Percentiles rank a stretch among this genome's conserved stretches.
phyloP scores from a whole-genome alignment of 257 asterid genomes.

The Solanum microdontum region DNA sequence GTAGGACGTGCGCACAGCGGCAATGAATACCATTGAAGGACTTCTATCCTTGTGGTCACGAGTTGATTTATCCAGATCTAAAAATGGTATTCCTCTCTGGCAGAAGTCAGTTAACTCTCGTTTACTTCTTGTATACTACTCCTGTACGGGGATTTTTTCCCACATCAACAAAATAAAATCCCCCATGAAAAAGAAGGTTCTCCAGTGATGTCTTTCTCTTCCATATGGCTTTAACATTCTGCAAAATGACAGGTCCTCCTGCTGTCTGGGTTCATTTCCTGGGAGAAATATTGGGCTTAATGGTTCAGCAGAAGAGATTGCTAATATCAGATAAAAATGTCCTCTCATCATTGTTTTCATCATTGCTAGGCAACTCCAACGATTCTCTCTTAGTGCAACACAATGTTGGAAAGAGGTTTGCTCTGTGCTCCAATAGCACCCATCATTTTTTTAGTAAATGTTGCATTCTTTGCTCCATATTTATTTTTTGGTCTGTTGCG shows the following conservation, averaged over 20 bases:
- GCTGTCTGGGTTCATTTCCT: conserved; percentile 35
- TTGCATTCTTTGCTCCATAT: background rate
- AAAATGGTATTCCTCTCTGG: conserved; percentile 31
- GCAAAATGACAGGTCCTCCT: conserved; percentile 38
- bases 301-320: conserved; percentile 66
- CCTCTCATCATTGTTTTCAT: conserved; percentile 50
- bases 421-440: background rate
- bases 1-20: conserved; percentile 57
- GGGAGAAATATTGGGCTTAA: conserved; percentile 54
- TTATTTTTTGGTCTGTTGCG: background rate
- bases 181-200: background rate
- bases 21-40: conserved; percentile 67
- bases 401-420: conserved; percentile 48
- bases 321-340: conserved; percentile 59
- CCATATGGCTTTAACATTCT: conserved; percentile 1
- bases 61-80: conserved; percentile 16
- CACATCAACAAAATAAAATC: background rate
- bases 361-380: conserved; percentile 53
- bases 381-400: conserved; percentile 52
- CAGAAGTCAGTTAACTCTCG: background rate
- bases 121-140: background rate
- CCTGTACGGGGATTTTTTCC: background rate
- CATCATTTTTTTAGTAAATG: background rate
- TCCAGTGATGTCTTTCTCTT: background rate
- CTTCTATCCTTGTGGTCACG: conserved; percentile 34